A percentile compares a stretch with the other conserved stretches of the same genome.
phyloP scores from a whole-genome alignment of 1,284 basidiomycete species.

The Omphalotus olearius region DNA sequence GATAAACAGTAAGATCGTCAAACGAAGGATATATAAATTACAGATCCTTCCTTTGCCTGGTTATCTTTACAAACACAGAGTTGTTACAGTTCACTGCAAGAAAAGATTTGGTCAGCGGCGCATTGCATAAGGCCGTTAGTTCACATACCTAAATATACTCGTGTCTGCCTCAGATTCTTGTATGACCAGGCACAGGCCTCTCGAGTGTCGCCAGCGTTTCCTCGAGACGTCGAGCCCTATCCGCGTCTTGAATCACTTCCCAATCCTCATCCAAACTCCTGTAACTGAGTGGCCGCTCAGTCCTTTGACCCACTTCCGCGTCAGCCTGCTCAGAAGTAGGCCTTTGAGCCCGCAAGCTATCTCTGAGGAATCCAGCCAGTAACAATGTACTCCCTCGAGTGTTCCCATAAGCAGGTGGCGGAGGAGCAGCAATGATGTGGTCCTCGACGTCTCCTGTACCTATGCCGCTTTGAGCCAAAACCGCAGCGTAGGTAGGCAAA shows the following conservation, averaged over 20 bases:
- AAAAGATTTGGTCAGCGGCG: too few relatives aligned
- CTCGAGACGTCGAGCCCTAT: slow-evolving; percentile 48
- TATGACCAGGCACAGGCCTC: slow-evolving; percentile 15
- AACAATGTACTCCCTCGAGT: slow-evolving; percentile 65
- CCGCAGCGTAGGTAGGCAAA: slow-evolving; percentile 66
- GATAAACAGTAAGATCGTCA: too few relatives aligned
- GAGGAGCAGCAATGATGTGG: slow-evolving; percentile 56
- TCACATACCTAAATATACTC: not conserved
- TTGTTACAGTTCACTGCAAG: too few relatives aligned
- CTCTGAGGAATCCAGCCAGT: slow-evolving; percentile 47
- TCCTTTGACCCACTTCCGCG: slow-evolving; percentile 27
- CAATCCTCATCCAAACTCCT: slow-evolving; percentile 50
- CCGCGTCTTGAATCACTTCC: slow-evolving; percentile 50
- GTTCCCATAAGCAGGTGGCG: slow-evolving; percentile 70
- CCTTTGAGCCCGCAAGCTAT: slow-evolving; percentile 43
- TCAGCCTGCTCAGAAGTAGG: slow-evolving; percentile 28
- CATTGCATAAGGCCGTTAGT: too few relatives aligned
- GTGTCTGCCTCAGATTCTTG: not conserved
- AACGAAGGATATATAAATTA: too few relatives aligned
- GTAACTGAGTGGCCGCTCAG: slow-evolving; percentile 48
- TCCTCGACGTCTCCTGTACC: slow-evolving; percentile 76
- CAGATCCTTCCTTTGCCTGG: too few relatives aligned
- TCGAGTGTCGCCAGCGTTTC: slow-evolving; percentile 53
- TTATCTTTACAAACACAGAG: too few relatives aligned
- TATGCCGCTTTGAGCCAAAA: slow-evolving; percentile 59